These are phyloP conservation scores for Sclerotinia subarctica DNA, from an alignment of 2,329 filamentous ascomycete genomes.

Conservation along the genomic window DNA sequence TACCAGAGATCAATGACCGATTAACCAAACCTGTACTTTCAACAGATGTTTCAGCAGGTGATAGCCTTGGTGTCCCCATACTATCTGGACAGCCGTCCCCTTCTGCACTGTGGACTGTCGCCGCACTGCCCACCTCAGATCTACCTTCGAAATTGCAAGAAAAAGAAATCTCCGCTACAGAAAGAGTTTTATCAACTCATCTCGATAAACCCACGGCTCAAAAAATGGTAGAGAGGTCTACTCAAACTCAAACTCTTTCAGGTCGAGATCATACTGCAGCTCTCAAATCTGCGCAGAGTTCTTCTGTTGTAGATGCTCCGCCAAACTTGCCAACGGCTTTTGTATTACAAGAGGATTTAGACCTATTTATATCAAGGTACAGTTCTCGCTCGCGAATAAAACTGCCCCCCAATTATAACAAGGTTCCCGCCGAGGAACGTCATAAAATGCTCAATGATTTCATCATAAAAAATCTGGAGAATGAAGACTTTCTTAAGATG, in stretches of 20 bases:
- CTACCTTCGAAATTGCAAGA: slow-evolving; percentile 27
- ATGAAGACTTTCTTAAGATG: slow-evolving; percentile 49
- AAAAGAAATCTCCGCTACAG: slow-evolving; percentile 1
- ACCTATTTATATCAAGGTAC: neutral
- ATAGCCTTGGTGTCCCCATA: neutral
- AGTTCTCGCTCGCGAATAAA: neutral
- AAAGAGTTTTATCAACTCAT: slow-evolving; percentile 22
- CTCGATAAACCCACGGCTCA: slow-evolving; percentile 16
- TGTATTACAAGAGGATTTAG: slow-evolving; percentile 7
- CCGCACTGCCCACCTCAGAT: slow-evolving; percentile 22
- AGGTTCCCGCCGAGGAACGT: slow-evolving; percentile 41
- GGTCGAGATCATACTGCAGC: slow-evolving; percentile 26
- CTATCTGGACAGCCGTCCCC: slow-evolving; percentile 26
- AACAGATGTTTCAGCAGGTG: neutral
- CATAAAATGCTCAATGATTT: slow-evolving; percentile 47
- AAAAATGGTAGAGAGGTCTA: slow-evolving; percentile 35
- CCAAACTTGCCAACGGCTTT: neutral
- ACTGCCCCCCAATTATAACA: slow-evolving; percentile 12
- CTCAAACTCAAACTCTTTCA: slow-evolving; percentile 34
- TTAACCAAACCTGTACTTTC: neutral
- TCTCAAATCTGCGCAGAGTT: neutral
- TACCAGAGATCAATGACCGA: neutral
- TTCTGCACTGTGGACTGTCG: slow-evolving; percentile 28
- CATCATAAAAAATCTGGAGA: slow-evolving; percentile 48
- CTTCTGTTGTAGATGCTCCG: neutral